Percentiles rank a stretch among this genome's conserved stretches.
Conservation (phyloP, 768 basidiomycete genomes). For the Coprinopsis sp. region DNA sequence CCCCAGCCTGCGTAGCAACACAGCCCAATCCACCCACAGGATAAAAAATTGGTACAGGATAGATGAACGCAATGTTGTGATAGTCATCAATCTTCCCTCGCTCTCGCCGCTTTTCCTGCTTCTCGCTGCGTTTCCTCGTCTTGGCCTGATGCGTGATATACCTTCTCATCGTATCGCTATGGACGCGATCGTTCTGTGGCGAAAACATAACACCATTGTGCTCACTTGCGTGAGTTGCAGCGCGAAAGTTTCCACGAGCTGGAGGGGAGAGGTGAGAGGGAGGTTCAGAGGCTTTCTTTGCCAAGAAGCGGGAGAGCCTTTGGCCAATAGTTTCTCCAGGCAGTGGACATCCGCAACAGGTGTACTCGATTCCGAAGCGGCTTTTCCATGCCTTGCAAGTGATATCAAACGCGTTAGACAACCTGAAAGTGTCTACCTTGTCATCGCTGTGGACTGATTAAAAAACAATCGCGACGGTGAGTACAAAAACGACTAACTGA, state of each 20-base stretch:
- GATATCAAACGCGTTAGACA: neutral
- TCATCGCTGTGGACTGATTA: neutral
- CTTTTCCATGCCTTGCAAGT: constrained; percentile 11
- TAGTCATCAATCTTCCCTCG: neutral
- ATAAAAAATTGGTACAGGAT: constrained; percentile 3
- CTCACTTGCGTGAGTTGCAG: constrained; percentile 7
- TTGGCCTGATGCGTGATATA: neutral
- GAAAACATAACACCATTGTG: constrained; percentile 4
- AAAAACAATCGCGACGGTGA: neutral
- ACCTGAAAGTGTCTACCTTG: neutral
- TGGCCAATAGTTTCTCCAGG: constrained; percentile 40
- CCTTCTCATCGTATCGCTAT: neutral
- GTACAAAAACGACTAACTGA: constrained; percentile 38
- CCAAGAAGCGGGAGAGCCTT: neutral
- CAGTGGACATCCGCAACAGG: constrained; percentile 55
- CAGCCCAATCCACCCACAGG: neutral
- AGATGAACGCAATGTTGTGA: constrained; percentile 4
- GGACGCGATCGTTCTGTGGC: neutral
- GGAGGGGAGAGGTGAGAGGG: neutral
- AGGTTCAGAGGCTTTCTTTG: neutral
- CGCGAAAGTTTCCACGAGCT: neutral
- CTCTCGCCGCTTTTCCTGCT: neutral
- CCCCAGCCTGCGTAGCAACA: neutral
- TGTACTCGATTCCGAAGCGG: constrained; percentile 51
- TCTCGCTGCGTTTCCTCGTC: too few relatives aligned